Conservation (phyloP, 768 basidiomycete genomes). For the Sistotremastrum suecicum region DNA sequence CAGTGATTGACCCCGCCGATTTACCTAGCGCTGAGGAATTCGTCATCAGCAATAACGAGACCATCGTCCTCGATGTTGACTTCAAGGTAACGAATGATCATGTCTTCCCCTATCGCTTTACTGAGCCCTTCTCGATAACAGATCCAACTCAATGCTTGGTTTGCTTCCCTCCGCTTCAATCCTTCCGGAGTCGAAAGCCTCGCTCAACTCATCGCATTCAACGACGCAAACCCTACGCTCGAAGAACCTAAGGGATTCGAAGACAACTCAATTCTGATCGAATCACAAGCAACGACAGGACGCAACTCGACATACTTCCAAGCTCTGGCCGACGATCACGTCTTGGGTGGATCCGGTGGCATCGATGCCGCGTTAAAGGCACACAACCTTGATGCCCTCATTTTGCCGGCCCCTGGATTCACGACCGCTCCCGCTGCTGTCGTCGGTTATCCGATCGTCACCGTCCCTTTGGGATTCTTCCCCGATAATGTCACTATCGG, state of each 20-base stretch:
- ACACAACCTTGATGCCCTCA: slow-evolving; percentile 19
- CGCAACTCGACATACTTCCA: slow-evolving; percentile 11
- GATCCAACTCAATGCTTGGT: slow-evolving; percentile 11
- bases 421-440: slow-evolving; percentile 23
- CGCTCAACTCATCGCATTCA: slow-evolving; percentile 10
- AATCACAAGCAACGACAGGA: neutral
- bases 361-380: slow-evolving; percentile 20
- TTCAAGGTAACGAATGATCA: slow-evolving; percentile 7
- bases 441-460: slow-evolving; percentile 53
- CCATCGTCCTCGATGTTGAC: slow-evolving; percentile 8
- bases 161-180: slow-evolving; percentile 8
- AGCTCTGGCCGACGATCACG: slow-evolving; percentile 17
- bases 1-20: slow-evolving; percentile 13
- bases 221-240: slow-evolving; percentile 8
- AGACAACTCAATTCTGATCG: slow-evolving; percentile 2
- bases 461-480: slow-evolving; percentile 53
- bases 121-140: neutral
- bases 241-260: slow-evolving; percentile 7
- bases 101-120: neutral
- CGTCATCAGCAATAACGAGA: slow-evolving; percentile 11
- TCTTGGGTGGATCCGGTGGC: slow-evolving; percentile 18
- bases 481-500: slow-evolving; percentile 30
- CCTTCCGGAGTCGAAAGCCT: slow-evolving; percentile 15
- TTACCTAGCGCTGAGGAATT: slow-evolving; percentile 19
- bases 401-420: slow-evolving; percentile 20